Percentiles rank a stretch among this genome's conserved stretches.
phyloP scores from a whole-genome alignment of 2,329 filamentous ascomycete genomes.

The Geosmithia flava region DNA sequence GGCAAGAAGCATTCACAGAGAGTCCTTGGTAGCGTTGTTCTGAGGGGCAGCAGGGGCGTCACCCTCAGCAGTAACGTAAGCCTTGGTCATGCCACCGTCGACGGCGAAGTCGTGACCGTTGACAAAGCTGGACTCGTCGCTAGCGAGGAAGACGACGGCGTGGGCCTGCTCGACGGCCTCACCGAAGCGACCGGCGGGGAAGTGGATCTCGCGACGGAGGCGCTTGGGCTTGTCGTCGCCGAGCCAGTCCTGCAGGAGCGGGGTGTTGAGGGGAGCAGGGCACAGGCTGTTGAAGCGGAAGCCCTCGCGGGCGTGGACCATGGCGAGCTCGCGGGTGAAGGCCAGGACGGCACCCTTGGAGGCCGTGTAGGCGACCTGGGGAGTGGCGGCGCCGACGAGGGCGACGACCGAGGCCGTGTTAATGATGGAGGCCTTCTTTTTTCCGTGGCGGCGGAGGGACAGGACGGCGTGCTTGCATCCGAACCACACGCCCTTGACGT shows the following conservation, averaged over 20 bases:
- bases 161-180: constrained; percentile 92
- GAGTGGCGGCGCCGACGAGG: constrained; percentile 74
- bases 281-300: constrained; percentile 87
- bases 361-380: constrained; percentile 85
- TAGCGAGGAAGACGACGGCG: constrained; percentile 76
- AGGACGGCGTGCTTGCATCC: constrained; percentile 86
- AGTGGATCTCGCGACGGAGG: constrained; percentile 73
- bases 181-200: constrained; percentile 77
- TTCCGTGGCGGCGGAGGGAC: constrained; percentile 65
- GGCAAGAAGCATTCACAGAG: constrained; percentile 14
- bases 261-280: constrained; percentile 85
- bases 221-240: constrained; percentile 78
- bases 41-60: constrained; percentile 37
- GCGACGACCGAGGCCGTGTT: constrained; percentile 88
- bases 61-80: constrained; percentile 64
- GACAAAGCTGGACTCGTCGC: constrained; percentile 80
- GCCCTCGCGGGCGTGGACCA: constrained; percentile 80
- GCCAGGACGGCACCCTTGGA: constrained; percentile 89
- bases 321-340: constrained; percentile 79
- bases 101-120: constrained; percentile 90
- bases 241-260: constrained; percentile 84
- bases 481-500: constrained; percentile 98
- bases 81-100: constrained; percentile 90
- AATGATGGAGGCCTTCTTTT: constrained; percentile 72
- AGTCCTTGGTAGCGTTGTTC: constrained; percentile 46